A percentile compares a stretch with the other conserved stretches of the same genome.
phyloP scores from a whole-genome alignment of 176 grass and related monocot species.

The Thalia dealbata region DNA sequence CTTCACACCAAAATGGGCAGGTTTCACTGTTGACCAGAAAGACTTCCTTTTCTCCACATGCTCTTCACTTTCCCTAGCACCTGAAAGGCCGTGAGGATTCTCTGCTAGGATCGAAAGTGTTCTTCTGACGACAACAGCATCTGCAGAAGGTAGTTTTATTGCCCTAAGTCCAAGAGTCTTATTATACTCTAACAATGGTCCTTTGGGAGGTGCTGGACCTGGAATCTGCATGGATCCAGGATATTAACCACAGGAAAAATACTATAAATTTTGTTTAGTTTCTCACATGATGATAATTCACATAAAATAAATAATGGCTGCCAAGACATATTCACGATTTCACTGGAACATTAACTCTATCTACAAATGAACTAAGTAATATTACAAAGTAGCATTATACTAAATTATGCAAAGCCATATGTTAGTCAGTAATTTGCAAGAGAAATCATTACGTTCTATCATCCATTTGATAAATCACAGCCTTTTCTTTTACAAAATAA shows the following conservation, averaged over 20 bases:
- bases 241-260: constrained; percentile 2
- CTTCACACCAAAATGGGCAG: constrained; percentile 68
- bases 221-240: constrained; percentile 46
- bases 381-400: background rate
- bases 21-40: constrained; percentile 70
- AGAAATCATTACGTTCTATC: too few species aligned
- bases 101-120: constrained; percentile 44
- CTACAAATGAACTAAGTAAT: background rate
- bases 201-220: constrained; percentile 66
- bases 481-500: too few species aligned
- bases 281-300: background rate
- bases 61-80: constrained; percentile 46
- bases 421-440: too few species aligned
- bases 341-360: background rate
- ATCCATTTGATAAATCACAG: too few species aligned
- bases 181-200: constrained; percentile 43
- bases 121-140: constrained; percentile 62
- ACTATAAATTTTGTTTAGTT: constrained; percentile 12
- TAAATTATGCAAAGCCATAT: background rate
- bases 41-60: constrained; percentile 31
- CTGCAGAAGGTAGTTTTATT: constrained; percentile 67
- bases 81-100: constrained; percentile 54
- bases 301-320: background rate
- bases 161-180: constrained; percentile 67
- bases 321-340: background rate